Conservation (phyloP, 306 rosid species). For the Quercus gilva region DNA sequence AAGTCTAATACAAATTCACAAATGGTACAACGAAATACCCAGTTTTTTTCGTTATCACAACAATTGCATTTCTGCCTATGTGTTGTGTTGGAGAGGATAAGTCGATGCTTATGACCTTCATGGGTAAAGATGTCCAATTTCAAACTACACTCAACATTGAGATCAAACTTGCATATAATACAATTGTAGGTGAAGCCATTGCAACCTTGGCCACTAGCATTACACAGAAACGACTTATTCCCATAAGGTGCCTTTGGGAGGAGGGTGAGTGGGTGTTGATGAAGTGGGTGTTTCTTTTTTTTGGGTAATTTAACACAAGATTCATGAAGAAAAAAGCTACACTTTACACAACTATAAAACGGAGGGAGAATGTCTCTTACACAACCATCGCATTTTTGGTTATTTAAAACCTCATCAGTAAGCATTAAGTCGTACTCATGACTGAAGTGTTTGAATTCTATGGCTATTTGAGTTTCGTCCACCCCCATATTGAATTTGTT, state of each 20-base stretch:
- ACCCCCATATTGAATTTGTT: fast-evolving
- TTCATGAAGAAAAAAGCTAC: too few species aligned
- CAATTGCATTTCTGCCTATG: fast-evolving
- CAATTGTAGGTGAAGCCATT: not conserved
- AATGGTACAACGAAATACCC: too few species aligned
- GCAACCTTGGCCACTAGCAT: fast-evolving
- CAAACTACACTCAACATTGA: not conserved
- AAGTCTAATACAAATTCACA: too few species aligned
- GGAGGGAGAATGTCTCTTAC: fast-evolving
- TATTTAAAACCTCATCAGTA: too few species aligned
- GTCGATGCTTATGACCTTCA: not conserved
- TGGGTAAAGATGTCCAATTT: not conserved
- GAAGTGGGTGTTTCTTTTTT: too few species aligned
- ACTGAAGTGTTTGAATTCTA: too few species aligned
- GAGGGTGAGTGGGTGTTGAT: too few species aligned
- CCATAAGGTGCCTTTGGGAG: too few species aligned
- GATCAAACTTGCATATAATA: fast-evolving
- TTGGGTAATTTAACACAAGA: fast-evolving
- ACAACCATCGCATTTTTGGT: fast-evolving
- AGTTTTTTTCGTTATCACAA: fast-evolving
- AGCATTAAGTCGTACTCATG: too few species aligned
- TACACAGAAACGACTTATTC: fast-evolving
- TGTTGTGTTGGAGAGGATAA: not conserved
- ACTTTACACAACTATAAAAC: too few species aligned
- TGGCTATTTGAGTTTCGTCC: too few species aligned